Base-by-base conservation (phyloP, 306 rosid species). In the Quercus gilva region DNA sequence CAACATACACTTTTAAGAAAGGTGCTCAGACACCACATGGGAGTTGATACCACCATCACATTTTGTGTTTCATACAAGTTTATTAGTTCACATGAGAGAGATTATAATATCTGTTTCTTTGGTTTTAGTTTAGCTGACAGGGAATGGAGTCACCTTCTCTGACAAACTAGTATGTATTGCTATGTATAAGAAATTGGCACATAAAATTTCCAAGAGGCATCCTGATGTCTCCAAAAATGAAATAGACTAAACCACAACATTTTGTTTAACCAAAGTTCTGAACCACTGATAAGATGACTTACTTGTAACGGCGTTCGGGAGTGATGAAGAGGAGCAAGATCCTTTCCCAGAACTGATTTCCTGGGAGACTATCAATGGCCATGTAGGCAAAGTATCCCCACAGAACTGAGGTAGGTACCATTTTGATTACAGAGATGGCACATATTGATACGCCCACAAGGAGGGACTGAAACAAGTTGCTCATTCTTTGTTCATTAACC, bases 301-400 rank as follows among this genome's bases (percentile, higher is more conserved):
- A 94, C 97, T 87, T 94, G 96, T 85, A 88, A 41, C 87, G 84
- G 56, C 96, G 87, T 53, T 87, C 72, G 23, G 93, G 94, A 14
- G 90, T 73, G 45, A 92, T 85, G 76, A 90, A 85, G 79, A 94
- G 88, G 51, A 94, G 85, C 56, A 88, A 73, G 55, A 89, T 74
- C 71, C 97, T 92, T 82, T 94, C 96, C 97, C 96, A 92, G 76
- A 94, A 92, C 61, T 94, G 97, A 75, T 90, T 94, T n/a, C 97
- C 96, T 0, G 97, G 97, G 79, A 94, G 98, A 87, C 98, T 94
- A 77, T 94, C 96, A 35, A 94, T 91, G 82, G 98, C 97, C 97
- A 92, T 94, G 86, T 87, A 94, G 4, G 97, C 94, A 55, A 94
- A 94, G 55, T 92, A 94, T 58, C 98, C 97, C 98, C 98, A 94